These are phyloP conservation scores for Porogramme epimiltina DNA, from an alignment of 1,284 basidiomycete genomes.

Conservation along the genomic window DNA sequence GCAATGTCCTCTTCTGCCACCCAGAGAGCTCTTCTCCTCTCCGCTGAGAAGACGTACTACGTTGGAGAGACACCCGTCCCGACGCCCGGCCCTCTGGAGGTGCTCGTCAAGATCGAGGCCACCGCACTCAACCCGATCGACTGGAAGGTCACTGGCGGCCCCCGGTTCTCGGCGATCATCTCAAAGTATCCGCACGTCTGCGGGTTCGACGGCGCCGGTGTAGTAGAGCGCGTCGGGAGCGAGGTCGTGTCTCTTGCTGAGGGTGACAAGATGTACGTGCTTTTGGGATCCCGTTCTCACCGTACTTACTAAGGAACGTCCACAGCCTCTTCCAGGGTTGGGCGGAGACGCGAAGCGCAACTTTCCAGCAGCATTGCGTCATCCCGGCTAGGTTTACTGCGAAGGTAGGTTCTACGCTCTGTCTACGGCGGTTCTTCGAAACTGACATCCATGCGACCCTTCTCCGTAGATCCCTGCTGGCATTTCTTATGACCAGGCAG, in stretches of 20 bases:
- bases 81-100: slow-evolving; percentile 36
- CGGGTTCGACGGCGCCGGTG: slow-evolving; percentile 61
- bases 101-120: slow-evolving; percentile 44
- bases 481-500: slow-evolving; percentile 35
- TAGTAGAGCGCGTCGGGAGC: slow-evolving; percentile 53
- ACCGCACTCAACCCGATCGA: slow-evolving; percentile 46
- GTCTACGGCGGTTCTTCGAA: no score
- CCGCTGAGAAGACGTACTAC: slow-evolving; percentile 23
- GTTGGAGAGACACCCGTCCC: slow-evolving; percentile 26
- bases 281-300: not conserved
- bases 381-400: no score
- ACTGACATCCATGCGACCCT: no score
- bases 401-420: no score
- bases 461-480: slow-evolving; percentile 26
- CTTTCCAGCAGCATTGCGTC: slow-evolving; percentile 26
- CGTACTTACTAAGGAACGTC: no score
- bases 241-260: slow-evolving; percentile 50
- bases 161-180: not conserved
- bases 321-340: slow-evolving; percentile 27
- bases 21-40: slow-evolving; percentile 32
- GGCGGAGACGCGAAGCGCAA: slow-evolving; percentile 11
- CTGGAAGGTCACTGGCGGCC: slow-evolving; percentile 41
- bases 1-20: no score
- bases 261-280: slow-evolving; percentile 43
- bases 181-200: slow-evolving; percentile 40